phyloP scores from a whole-genome alignment of 306 rosid species.

The Aeschynomene evenia region DNA sequence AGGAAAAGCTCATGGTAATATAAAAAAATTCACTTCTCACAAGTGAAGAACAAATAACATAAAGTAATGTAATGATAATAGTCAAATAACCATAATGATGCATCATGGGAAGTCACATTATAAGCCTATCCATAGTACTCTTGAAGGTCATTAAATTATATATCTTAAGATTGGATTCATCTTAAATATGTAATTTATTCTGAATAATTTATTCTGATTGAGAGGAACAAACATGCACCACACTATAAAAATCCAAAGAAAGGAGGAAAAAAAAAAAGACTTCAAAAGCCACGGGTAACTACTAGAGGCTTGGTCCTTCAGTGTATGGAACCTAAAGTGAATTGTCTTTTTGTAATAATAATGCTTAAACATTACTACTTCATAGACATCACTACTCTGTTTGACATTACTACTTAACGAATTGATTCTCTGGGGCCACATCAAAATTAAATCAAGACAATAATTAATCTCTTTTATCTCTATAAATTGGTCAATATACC shows the following conservation, averaged over 20 bases:
- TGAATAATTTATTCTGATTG: neutral
- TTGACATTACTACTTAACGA: slow-evolving; percentile 39
- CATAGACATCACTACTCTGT: slow-evolving; percentile 30
- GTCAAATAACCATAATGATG: slow-evolving; percentile 16
- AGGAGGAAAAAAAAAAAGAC: neutral
- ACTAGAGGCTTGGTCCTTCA: slow-evolving; percentile 2
- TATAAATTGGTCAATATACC: slow-evolving; percentile 42
- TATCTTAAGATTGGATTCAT: neutral
- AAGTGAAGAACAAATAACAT: neutral
- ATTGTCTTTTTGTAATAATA: slow-evolving; percentile 40
- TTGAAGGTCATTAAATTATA: slow-evolving; percentile 5
- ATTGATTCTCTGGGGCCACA: slow-evolving; percentile 47
- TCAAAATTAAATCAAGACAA: slow-evolving; percentile 18
- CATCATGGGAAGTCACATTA: neutral
- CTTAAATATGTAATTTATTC: neutral
- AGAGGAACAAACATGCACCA: slow-evolving; percentile 11
- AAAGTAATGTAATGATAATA: neutral
- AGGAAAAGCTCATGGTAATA: slow-evolving; percentile 5
- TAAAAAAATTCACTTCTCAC: slow-evolving; percentile 7
- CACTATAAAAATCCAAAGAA: neutral
- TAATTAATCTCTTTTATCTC: slow-evolving; percentile 22
- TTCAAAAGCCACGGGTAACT: neutral
- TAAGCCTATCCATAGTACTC: neutral
- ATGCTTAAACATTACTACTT: slow-evolving; percentile 62
- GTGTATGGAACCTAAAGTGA: slow-evolving; percentile 27